Base-by-base conservation (phyloP, 108 stramenopile genomes). In the Stephanodiscus triporus region DNA sequence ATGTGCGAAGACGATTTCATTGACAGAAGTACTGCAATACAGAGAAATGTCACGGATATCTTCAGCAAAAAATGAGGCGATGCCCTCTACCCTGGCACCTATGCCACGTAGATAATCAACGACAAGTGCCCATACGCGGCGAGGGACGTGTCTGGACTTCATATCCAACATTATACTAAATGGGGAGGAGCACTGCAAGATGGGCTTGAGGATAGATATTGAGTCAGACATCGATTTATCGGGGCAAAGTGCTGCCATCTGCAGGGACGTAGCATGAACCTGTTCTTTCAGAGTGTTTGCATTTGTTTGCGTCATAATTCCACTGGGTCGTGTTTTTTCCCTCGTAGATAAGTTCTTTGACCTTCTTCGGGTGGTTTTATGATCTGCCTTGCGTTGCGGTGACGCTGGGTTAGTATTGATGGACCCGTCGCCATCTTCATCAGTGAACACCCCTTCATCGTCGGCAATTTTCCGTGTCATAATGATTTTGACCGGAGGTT, bases 61-160 rank as follows among this genome's bases (percentile, higher is more conserved):
- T 13, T 87, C 84, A 29, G 85, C 75, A 42, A 76, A 75, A 55
- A 95, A 95, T 36, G 91, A 91, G 22, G 86, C 91, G 26, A 90
- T 66, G 11, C 88, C 94, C 66, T 88, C 90, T 10, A 95, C 90
- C 37, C 87, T 84, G 13, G 88, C 89, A 17, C 90, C 90, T 4
- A 83, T 74, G 32, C 72, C 70, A 26, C 86, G 86, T 23, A 92
- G 60, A 36, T 73, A 81, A 49, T 91, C 88, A 29, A 95, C 73
- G 8, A 91, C 86, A 61, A 87, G 64, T 36, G 83, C 83, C 89
- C 91, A 90, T 14, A 95, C 84, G 6, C 68, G 72, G 30, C 89
- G 80, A 6, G 94, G 86, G 16, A 95, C 88, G 59, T 92, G 87
- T 17, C 94, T 68, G n/a, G 91, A 92, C 67, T 95, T 95, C 56